These are phyloP conservation scores for Trichoderma atrobrunneum DNA, from an alignment of 2,329 filamentous ascomycete species.

Conservation along the genomic window DNA sequence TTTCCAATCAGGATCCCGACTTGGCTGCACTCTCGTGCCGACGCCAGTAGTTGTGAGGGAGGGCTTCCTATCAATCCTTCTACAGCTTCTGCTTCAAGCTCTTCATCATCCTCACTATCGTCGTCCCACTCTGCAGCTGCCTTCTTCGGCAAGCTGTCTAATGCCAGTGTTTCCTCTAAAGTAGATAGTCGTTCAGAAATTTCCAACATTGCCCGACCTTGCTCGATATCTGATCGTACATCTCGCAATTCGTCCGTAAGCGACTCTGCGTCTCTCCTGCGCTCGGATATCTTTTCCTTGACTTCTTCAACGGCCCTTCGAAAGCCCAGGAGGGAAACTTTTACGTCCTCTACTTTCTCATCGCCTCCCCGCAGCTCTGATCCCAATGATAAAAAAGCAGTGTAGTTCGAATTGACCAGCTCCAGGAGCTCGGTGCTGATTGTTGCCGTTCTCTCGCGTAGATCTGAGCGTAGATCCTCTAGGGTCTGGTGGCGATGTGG, in stretches of 20 bases:
- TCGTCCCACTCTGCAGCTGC: slow-evolving; percentile 32
- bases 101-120: slow-evolving; percentile 42
- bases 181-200: slow-evolving; percentile 60
- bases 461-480: slow-evolving; percentile 83
- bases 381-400: slow-evolving; percentile 82
- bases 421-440: slow-evolving; percentile 87
- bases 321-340: slow-evolving; percentile 83
- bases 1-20: slow-evolving; percentile 42
- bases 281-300: slow-evolving; percentile 60
- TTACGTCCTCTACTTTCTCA: slow-evolving; percentile 85
- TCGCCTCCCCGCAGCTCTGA: slow-evolving; percentile 81
- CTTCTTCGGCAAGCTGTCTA: slow-evolving; percentile 40
- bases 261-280: slow-evolving; percentile 59
- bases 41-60: slow-evolving; percentile 43
- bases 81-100: slow-evolving; percentile 30
- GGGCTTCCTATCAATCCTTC: slow-evolving; percentile 44
- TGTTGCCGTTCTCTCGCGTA: slow-evolving; percentile 74
- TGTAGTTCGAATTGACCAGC: slow-evolving; percentile 93
- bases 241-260: slow-evolving; percentile 64
- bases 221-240: slow-evolving; percentile 62
- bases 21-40: slow-evolving; percentile 46
- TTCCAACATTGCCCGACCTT: slow-evolving; percentile 62
- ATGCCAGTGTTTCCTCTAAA: slow-evolving; percentile 61
- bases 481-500: slow-evolving; percentile 91
- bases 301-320: slow-evolving; percentile 76